Evolutionary conservation across 2,329 filamentous ascomycete species (phyloP).

Genomic region (Sclerotinia sclerotiorum): DNA sequence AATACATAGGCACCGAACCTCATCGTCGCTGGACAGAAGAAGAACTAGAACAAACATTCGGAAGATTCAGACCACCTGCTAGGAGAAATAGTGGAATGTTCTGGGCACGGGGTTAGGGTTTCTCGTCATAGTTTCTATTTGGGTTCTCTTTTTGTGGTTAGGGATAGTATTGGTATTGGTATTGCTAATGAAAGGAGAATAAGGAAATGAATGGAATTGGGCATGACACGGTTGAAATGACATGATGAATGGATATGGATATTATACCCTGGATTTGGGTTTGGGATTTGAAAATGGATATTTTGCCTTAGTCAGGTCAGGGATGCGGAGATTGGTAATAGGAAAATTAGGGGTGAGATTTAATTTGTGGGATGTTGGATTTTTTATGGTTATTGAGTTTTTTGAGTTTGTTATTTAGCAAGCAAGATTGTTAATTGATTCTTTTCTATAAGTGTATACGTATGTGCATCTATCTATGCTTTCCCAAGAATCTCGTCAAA

Average conservation of each 20-base stretch:
- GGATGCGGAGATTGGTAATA: no score
- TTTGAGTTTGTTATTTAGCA: neutral
- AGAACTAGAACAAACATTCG: conserved; percentile 37
- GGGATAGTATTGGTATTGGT: neutral
- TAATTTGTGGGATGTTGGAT: neutral
- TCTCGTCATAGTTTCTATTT: neutral
- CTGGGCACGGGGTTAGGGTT: conserved; percentile 16
- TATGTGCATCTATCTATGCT: neutral
- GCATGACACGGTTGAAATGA: neutral
- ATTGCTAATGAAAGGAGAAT: neutral
- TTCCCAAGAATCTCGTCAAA: conserved; percentile 45
- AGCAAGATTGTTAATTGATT: neutral
- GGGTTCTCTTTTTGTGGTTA: neutral
- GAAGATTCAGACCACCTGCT: conserved; percentile 32
- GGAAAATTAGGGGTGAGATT: neutral
- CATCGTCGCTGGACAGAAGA: conserved; percentile 38
- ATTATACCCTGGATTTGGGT: conserved; percentile 12
- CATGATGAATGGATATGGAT: neutral
- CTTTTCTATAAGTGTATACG: neutral
- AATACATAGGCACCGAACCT: conserved; percentile 38
- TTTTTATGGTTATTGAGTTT: neutral
- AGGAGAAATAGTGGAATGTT: conserved; percentile 21
- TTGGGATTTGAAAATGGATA: neutral
- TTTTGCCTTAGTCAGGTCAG: no score
- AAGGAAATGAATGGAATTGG: neutral